A percentile compares a stretch with the other conserved stretches of the same genome.
These are phyloP conservation scores for Phycomyces blakesleeanus DNA, from an alignment of 192 early-diverging fungal genomes.

Conservation along the genomic window DNA sequence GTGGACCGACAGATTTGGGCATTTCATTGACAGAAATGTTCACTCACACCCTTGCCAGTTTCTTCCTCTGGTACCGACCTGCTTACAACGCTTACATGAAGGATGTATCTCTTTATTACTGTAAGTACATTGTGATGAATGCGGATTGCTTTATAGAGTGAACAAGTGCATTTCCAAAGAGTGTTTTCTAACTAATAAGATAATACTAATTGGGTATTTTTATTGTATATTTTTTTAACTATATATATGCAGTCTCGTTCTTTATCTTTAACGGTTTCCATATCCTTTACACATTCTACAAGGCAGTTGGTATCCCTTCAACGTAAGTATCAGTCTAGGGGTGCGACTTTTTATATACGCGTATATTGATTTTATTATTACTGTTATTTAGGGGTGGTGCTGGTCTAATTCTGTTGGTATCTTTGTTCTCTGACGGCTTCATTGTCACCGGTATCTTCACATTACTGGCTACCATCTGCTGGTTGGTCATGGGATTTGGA, in stretches of 20 bases:
- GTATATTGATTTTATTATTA: background rate
- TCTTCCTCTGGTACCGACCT: conserved; percentile 87
- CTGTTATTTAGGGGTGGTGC: conserved; percentile 72
- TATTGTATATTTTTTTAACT: background rate
- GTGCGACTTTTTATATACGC: no score
- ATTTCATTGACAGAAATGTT: conserved; percentile 71
- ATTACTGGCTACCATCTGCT: conserved; percentile 48
- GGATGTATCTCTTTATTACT: conserved; percentile 83
- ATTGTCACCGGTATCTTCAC: conserved; percentile 59
- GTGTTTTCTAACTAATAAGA: no score
- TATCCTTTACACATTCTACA: conserved; percentile 75
- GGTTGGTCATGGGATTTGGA: conserved; percentile 39
- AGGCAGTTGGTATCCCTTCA: conserved; percentile 81
- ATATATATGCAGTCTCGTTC: conserved; percentile 56
- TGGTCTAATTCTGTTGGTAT: conserved; percentile 77
- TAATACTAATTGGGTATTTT: no score
- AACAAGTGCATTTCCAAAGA: no score
- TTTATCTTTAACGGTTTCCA: conserved; percentile 87
- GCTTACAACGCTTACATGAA: conserved; percentile 86
- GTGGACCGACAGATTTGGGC: conserved; percentile 74
- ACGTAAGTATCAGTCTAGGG: conserved; percentile 43
- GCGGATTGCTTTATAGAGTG: no score
- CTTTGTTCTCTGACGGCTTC: conserved; percentile 67
- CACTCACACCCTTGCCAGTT: conserved; percentile 69
- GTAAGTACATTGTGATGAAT: conserved; percentile 42